A percentile compares a stretch with the other conserved stretches of the same genome.
Conservation (phyloP, 2,329 filamentous ascomycete genomes). For the Penicillium sp. region DNA sequence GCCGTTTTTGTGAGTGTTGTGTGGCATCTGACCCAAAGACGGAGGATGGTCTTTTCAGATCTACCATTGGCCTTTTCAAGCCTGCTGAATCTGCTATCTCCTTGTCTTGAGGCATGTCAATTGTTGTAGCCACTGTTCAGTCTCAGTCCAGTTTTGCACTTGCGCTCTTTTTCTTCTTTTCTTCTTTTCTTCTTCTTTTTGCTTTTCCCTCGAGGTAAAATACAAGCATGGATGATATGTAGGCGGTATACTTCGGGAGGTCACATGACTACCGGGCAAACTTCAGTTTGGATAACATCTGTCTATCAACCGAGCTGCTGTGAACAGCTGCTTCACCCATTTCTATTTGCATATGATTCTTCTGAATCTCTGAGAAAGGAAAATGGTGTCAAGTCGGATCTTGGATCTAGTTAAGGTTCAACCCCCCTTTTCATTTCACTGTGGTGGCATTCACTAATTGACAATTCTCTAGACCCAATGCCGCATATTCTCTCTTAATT, state of each 20-base stretch:
- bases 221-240: not conserved
- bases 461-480: slow-evolving; percentile 70
- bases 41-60: slow-evolving; percentile 3
- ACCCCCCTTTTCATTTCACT: not conserved
- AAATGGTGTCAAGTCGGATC: slow-evolving; percentile 53
- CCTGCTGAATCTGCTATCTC: not conserved
- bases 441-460: slow-evolving; percentile 1
- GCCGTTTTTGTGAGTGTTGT: not conserved
- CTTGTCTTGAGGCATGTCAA: not conserved
- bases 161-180: not conserved
- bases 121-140: not conserved
- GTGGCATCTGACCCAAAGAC: not conserved
- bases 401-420: slow-evolving; percentile 76
- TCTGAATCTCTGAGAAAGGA: not conserved
- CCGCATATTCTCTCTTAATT: slow-evolving; percentile 85
- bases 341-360: not conserved
- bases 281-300: slow-evolving; percentile 1
- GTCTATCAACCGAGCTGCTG: not conserved
- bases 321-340: not conserved
- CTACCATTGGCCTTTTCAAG: not conserved
- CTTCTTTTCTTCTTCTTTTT: not conserved
- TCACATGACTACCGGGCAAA: slow-evolving; percentile 5
- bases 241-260: not conserved
- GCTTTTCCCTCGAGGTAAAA: not conserved
- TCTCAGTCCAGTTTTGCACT: not conserved